Evolutionary conservation across 495 filamentous ascomycete species (phyloP).

Genomic region (Xylaria flabelliformis): DNA sequence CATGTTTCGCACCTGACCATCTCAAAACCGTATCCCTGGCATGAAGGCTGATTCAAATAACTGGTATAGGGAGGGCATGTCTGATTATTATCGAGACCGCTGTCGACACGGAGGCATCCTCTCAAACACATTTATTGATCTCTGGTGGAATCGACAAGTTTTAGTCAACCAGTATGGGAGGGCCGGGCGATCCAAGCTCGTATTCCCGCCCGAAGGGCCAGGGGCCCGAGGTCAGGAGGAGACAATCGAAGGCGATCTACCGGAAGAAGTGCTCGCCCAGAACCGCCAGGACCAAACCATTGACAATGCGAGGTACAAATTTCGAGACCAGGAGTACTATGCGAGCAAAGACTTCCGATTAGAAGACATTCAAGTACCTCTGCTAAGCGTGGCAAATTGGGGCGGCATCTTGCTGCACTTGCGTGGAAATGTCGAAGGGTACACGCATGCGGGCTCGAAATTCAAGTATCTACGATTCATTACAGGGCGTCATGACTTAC

Average conservation of each 20-base stretch:
- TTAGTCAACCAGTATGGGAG: conserved; percentile 68
- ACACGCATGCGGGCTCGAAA: conserved; percentile 62
- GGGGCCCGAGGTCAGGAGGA: conserved; percentile 56
- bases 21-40: background rate
- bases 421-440: conserved; percentile 70
- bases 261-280: conserved; percentile 55
- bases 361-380: conserved; percentile 66
- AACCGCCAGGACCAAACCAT: conserved; percentile 65
- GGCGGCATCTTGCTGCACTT: conserved; percentile 69
- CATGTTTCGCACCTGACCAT: background rate
- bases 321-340: conserved; percentile 67
- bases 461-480: conserved; percentile 72
- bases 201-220: conserved; percentile 43
- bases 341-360: conserved; percentile 64
- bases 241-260: conserved; percentile 61
- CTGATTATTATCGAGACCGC: conserved; percentile 68
- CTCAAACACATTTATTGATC: conserved; percentile 65
- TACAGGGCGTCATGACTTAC: conserved; percentile 71
- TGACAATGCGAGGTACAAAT: conserved; percentile 61
- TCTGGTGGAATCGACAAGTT: conserved; percentile 73
- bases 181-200: conserved; percentile 35
- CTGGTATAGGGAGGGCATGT: conserved; percentile 62
- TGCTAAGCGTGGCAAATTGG: conserved; percentile 70
- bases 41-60: background rate
- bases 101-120: conserved; percentile 71